These are phyloP conservation scores for Neofusicoccum kwambonambiense DNA, from an alignment of 2,329 filamentous ascomycete genomes.

Conservation along the genomic window DNA sequence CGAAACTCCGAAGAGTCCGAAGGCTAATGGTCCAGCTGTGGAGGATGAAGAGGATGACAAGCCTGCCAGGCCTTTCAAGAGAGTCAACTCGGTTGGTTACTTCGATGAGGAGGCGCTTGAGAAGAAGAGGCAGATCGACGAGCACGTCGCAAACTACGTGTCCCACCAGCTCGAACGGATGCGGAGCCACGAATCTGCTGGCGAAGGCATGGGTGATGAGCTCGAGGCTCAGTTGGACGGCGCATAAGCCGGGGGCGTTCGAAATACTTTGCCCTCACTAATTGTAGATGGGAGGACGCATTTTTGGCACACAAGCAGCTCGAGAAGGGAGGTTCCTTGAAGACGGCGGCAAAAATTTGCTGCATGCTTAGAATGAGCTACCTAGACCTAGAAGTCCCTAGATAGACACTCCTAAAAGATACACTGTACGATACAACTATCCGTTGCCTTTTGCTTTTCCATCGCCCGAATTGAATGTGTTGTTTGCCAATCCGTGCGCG, in stretches of 20 bases:
- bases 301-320: not conserved
- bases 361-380: not conserved
- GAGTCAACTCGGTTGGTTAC: slow-evolving; percentile 50
- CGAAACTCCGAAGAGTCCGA: slow-evolving; percentile 28
- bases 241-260: not conserved
- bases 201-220: slow-evolving; percentile 57
- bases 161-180: slow-evolving; percentile 75
- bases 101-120: slow-evolving; percentile 52
- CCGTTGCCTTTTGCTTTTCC: not conserved
- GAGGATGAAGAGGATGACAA: slow-evolving; percentile 26
- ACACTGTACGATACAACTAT: not conserved
- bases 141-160: slow-evolving; percentile 78
- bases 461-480: no score
- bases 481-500: no score
- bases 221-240: slow-evolving; percentile 59
- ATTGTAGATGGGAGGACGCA: not conserved
- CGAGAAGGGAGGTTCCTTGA: not conserved
- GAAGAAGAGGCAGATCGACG: slow-evolving; percentile 39
- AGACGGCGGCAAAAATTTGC: not conserved
- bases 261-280: not conserved
- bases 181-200: slow-evolving; percentile 56
- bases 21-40: slow-evolving; percentile 9
- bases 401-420: not conserved
- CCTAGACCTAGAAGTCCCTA: not conserved
- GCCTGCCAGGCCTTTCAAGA: slow-evolving; percentile 24